phyloP scores from a whole-genome alignment of 2,329 filamentous ascomycete genomes.

The Pochonia chlamydosporia region DNA sequence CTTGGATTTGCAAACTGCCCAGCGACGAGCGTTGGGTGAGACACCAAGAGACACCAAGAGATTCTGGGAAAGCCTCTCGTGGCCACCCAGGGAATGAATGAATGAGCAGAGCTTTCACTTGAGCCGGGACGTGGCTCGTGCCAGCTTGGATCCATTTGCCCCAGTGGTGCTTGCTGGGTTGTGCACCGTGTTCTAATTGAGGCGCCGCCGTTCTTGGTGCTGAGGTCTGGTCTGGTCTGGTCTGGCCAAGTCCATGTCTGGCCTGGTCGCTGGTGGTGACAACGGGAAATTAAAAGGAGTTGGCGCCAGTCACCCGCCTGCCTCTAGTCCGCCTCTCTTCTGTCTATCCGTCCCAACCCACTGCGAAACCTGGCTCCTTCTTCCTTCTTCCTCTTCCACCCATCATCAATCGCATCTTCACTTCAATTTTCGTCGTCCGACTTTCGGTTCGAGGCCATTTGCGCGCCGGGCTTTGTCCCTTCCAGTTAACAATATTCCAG shows the following conservation, averaged over 20 bases:
- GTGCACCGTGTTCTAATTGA: too few relatives aligned
- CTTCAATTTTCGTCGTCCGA: neutral
- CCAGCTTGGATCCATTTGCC: too few relatives aligned
- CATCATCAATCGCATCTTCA: slow-evolving; percentile 1
- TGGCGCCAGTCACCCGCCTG: neutral
- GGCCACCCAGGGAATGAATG: too few relatives aligned
- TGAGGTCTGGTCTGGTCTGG: neutral
- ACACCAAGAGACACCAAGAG: neutral
- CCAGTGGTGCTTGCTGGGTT: too few relatives aligned
- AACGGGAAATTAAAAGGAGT: slow-evolving; percentile 9
- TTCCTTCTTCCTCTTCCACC: slow-evolving; percentile 1
- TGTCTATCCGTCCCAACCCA: neutral
- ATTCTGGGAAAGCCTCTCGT: too few relatives aligned
- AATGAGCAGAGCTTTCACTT: neutral
- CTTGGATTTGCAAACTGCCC: too few relatives aligned
- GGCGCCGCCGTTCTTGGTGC: neutral
- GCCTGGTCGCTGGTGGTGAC: neutral
- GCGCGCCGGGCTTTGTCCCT: slow-evolving; percentile 1
- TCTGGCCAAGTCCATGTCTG: neutral
- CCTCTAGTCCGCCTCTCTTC: too few relatives aligned
- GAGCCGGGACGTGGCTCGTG: too few relatives aligned
- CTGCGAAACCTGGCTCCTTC: neutral
- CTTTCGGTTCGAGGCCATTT: slow-evolving; percentile 2
- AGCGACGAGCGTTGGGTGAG: too few relatives aligned
- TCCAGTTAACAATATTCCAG: slow-evolving; percentile 12